phyloP scores from a whole-genome alignment of 148 eudicot species.

The Rhododendron griersonianum region DNA sequence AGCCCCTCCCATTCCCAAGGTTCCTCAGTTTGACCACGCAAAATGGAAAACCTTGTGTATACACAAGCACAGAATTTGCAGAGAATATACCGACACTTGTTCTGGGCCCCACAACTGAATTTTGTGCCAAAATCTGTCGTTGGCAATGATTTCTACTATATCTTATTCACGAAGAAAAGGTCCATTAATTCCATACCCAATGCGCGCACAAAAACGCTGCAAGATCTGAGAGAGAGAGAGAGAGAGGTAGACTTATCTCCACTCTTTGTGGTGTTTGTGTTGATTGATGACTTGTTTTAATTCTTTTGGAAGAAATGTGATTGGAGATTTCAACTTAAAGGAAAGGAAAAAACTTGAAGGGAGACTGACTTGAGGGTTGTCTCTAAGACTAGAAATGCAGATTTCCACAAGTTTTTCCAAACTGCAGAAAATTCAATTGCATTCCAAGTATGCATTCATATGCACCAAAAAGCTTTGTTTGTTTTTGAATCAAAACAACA shows the following conservation, averaged over 20 bases:
- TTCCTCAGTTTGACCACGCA: background rate
- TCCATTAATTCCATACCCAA: background rate
- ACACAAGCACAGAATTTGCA: background rate
- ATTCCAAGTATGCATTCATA: conserved; percentile 9
- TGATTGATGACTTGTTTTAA: background rate
- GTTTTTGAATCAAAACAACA: background rate
- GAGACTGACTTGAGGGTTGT: conserved; percentile 32
- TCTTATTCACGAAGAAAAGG: background rate
- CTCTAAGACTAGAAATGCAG: conserved; percentile 39
- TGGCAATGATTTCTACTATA: background rate
- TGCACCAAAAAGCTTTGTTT: background rate
- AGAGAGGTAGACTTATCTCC: background rate
- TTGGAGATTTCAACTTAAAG: conserved; percentile 53
- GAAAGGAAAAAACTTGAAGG: conserved; percentile 30
- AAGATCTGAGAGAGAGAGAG: background rate
- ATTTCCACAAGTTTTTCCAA: conserved; percentile 45
- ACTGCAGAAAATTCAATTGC: conserved; percentile 27
- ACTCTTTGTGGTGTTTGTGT: background rate
- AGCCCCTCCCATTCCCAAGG: background rate
- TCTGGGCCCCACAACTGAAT: background rate
- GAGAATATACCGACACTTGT: background rate
- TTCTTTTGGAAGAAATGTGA: background rate
- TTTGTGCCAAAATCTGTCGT: background rate
- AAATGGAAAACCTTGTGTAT: background rate
- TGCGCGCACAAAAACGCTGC: background rate